Percentiles rank a stretch among this genome's conserved stretches.
Conservation (phyloP, 148 eudicot genomes). For the Cornus florida region DNA sequence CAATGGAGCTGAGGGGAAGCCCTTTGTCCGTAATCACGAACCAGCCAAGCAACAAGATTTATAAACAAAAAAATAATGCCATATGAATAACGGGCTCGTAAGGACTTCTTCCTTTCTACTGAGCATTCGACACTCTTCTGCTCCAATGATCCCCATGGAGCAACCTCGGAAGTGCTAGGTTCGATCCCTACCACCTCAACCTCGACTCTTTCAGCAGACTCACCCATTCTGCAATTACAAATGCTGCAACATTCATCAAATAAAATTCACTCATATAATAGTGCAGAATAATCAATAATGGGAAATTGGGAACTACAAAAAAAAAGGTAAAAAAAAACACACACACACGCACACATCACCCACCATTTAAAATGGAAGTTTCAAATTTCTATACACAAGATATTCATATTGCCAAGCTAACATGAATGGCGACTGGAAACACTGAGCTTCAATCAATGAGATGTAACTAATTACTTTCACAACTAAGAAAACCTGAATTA, state of each 20-base stretch:
- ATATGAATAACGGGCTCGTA: conserved; percentile 74
- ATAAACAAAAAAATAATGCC: conserved; percentile 70
- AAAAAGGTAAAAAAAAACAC: too few species aligned
- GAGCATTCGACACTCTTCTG: conserved; percentile 36
- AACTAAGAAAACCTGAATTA: background rate
- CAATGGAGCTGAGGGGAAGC: conserved; percentile 57
- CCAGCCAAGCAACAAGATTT: conserved; percentile 74
- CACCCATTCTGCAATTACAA: conserved; percentile 30
- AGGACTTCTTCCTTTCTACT: conserved; percentile 43
- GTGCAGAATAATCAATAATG: background rate
- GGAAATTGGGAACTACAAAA: background rate
- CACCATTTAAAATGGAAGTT: background rate
- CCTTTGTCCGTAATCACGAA: conserved; percentile 81
- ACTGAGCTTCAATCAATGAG: background rate
- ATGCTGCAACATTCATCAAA: background rate
- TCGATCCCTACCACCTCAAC: conserved; percentile 20
- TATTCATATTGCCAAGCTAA: background rate
- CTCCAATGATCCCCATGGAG: conserved; percentile 25
- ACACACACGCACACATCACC: background rate
- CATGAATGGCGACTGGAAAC: background rate
- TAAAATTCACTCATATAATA: background rate
- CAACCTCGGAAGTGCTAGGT: conserved; percentile 26
- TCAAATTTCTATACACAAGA: background rate
- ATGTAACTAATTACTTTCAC: background rate
- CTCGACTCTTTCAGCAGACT: conserved; percentile 20